Base-by-base conservation (phyloP, 345 rosid species). In the Combretum micranthum region DNA sequence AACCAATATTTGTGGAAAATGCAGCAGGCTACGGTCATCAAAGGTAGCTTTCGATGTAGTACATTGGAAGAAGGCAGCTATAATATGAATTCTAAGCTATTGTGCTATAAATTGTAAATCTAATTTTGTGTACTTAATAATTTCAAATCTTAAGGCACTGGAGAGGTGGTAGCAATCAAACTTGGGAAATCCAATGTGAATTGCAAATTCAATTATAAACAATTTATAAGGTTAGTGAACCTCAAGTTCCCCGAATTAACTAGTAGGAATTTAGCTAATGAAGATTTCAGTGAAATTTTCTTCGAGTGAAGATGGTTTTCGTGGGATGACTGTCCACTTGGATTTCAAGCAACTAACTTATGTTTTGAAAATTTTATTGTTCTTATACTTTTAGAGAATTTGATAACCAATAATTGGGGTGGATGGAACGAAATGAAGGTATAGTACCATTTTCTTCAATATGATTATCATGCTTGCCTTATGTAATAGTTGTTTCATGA, bases 1-100 rank as follows among this genome's bases (percentile, higher is more conserved):
- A 44, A 32, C 19, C 49, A n/a, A 23, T 13, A 16, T 0, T 37
- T 63, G 53, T 1, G 69, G 69, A 12, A 39, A 63, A 25, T 63
- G 68, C 4, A 72, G 66, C 39, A 67, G 76, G 22, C 17, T 72
- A 46, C 67, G 72, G 76, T 25, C 12, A 20, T 21, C 45, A 44
- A 61, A 59, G 7, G 76, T 63, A 26, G 64, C 69, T 19, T 15
- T 59, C 1, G 62, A 62, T 13, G 46, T 58, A 11, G 20, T 72
- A 18, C 54, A 32, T 4, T 13, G 59, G 12, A 13, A 52, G 42
- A 60, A 39, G 63, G 76, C 67, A 51, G 26, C 32, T 0, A 42
- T 18, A 3, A 17, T 20, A 54, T 5, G 5, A 13, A 39, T n/a
- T n/a, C n/a, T 12, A 23, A 6, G 16, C 1, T n/a, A 13, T 9